Evolutionary conservation across 2,329 filamentous ascomycete genomes (phyloP), one percentile per base, ranked within the genome.

Genomic region (Fusarium sp.): DNA sequence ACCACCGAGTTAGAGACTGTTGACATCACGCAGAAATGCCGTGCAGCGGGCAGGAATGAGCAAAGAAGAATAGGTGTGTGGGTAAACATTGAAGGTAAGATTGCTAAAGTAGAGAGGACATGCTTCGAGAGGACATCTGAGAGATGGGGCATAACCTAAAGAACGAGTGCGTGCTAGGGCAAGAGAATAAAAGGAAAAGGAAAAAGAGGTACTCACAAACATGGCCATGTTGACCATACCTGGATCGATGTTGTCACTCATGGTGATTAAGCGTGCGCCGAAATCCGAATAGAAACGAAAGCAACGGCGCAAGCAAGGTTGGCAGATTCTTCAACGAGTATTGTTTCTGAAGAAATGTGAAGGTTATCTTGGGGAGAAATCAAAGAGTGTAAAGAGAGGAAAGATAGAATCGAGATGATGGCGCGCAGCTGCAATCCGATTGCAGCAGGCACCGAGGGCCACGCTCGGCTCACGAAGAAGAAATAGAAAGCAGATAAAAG

Each of bases 201-300:
- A 5, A 22, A 7, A 9, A 46, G 13, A 8, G 15, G 7, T 9
- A 44, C 69, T 53, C 68, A 71, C 69, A 64, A 68, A 62, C 34
- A 47, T 46, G 51, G 61, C 61, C 44, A 36, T 34, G 40, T 28
- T 15, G 11, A 40, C 38, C 10, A 15, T 34, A 1, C 35, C 25
- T 3, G 29, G 50, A 19, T 65, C 32, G 26, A 64, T 22, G 15
- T 40, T 45, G 46, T 60, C 59, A 48, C 52, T 56, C 69, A 71
- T 70, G 4, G 25, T 48, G 40, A 41, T 19, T 5, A 24, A n/a
- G 6, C n/a, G 4, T n/a, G 19, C 19, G 19, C 19, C 19, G 19
- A 19, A 19, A 19, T 19, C 19, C 19, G 19, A 19, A 19, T 5
- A 31, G 29, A 12, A 12, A 31, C 29, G 10, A 4, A 12, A 11